Percentiles rank a stretch among this genome's conserved stretches.
These are phyloP conservation scores for Kwoniella mangroviensis DNA, from an alignment of 768 basidiomycete species.

Conservation along the genomic window DNA sequence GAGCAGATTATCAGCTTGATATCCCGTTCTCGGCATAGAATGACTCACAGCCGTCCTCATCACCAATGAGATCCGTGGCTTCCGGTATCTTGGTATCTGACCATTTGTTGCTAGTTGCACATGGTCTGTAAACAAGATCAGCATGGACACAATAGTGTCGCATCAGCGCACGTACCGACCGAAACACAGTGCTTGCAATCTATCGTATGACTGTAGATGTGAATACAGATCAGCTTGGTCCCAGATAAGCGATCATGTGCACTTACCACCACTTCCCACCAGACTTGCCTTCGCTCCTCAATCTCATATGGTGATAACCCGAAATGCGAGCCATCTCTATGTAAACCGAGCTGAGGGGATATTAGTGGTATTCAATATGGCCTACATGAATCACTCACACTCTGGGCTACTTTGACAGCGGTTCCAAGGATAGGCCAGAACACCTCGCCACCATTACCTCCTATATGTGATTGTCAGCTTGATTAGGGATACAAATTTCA, in stretches of 20 bases:
- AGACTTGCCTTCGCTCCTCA: conserved; percentile 52
- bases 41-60: conserved; percentile 45
- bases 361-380: conserved; percentile 12
- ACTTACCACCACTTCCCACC: conserved; percentile 55
- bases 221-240: not conserved
- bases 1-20: conserved; percentile 12
- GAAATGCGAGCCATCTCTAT: conserved; percentile 54
- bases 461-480: conserved; percentile 27
- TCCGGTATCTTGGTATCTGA: conserved; percentile 53
- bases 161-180: too few relatives aligned
- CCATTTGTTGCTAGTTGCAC: conserved; percentile 40
- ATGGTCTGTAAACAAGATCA: conserved; percentile 32
- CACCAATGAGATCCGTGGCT: conserved; percentile 29
- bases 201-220: conserved; percentile 42
- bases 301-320: conserved; percentile 51
- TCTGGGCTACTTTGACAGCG: conserved; percentile 48
- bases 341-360: conserved; percentile 48
- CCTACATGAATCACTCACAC: conserved; percentile 26
- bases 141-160: too few relatives aligned
- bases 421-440: conserved; percentile 57
- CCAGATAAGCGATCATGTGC: not conserved
- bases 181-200: conserved; percentile 55
- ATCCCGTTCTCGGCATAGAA: not conserved
- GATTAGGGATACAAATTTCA: too few relatives aligned
- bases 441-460: conserved; percentile 49